A percentile compares a stretch with the other conserved stretches of the same genome.
Evolutionary conservation across 1,139 yeast genomes (phyloP).

Genomic region (Magnusiomyces fungicola): DNA sequence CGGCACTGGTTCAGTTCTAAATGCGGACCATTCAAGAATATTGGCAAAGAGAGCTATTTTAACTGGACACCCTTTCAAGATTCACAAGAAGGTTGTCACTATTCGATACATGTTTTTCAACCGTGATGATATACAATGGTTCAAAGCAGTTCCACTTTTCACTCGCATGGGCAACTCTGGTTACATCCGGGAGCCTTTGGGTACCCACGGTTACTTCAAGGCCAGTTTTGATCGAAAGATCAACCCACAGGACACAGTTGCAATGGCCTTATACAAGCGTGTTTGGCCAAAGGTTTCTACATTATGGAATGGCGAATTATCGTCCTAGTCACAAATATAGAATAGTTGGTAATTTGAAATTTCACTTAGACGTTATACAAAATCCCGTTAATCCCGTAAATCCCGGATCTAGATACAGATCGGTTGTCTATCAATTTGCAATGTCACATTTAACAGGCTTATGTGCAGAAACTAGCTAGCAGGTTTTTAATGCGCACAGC

Average conservation of each 20-base stretch:
- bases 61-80: constrained; percentile 93
- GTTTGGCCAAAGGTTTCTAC: constrained; percentile 61
- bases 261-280: constrained; percentile 89
- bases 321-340: too few relatives aligned
- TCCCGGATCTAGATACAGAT: too few relatives aligned
- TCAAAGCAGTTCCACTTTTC: constrained; percentile 85
- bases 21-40: constrained; percentile 77
- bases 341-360: too few relatives aligned
- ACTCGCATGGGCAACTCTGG: constrained; percentile 92
- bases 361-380: too few relatives aligned
- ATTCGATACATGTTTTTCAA: constrained; percentile 97
- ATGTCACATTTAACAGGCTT: too few relatives aligned
- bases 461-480: too few relatives aligned
- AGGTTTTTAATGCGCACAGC: too few relatives aligned
- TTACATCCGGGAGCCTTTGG: constrained; percentile 86
- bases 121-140: constrained; percentile 80
- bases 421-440: too few relatives aligned
- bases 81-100: constrained; percentile 87
- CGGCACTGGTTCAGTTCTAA: constrained; percentile 86
- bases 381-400: too few relatives aligned
- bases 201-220: constrained; percentile 97
- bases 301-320: constrained; percentile 16
- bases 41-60: constrained; percentile 81
- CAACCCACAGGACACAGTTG: constrained; percentile 87
- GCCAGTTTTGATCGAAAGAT: constrained; percentile 90